Evolutionary conservation across 2,329 filamentous ascomycete species (phyloP).

Genomic region (Pseudofabraea citricarpa): DNA sequence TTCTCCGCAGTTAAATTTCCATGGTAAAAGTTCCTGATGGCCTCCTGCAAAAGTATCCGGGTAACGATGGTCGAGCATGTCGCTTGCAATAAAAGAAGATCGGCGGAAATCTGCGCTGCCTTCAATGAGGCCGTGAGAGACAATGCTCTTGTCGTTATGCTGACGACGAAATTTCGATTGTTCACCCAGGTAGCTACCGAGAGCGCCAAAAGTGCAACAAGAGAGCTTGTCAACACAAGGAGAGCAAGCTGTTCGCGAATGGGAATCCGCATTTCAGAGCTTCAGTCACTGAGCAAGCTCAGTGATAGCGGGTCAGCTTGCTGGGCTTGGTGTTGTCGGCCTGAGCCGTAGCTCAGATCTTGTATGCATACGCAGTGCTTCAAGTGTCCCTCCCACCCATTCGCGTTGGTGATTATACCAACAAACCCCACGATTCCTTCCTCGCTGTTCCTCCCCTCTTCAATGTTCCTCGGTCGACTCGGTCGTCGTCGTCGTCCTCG

Average conservation of each 20-base stretch:
- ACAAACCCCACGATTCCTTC: too few species aligned
- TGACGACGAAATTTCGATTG: constrained; percentile 56
- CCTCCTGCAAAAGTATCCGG: constrained; percentile 52
- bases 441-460: background rate
- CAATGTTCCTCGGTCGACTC: too few species aligned
- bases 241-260: constrained; percentile 83
- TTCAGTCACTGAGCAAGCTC: background rate
- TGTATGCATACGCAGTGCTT: background rate
- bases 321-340: background rate
- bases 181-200: constrained; percentile 67
- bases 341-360: background rate
- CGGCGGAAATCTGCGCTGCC: constrained; percentile 72
- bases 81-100: constrained; percentile 74
- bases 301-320: background rate
- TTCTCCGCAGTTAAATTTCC: constrained; percentile 52
- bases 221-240: constrained; percentile 70
- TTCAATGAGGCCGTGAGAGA: constrained; percentile 81
- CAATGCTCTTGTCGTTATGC: constrained; percentile 56
- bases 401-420: too few species aligned
- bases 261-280: constrained; percentile 67
- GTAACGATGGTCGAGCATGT: constrained; percentile 69
- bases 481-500: too few species aligned
- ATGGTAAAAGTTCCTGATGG: constrained; percentile 45
- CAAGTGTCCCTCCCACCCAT: background rate
- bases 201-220: constrained; percentile 72